phyloP scores from a whole-genome alignment of 139 green algal genomes.

The Closterium sp. region DNA sequence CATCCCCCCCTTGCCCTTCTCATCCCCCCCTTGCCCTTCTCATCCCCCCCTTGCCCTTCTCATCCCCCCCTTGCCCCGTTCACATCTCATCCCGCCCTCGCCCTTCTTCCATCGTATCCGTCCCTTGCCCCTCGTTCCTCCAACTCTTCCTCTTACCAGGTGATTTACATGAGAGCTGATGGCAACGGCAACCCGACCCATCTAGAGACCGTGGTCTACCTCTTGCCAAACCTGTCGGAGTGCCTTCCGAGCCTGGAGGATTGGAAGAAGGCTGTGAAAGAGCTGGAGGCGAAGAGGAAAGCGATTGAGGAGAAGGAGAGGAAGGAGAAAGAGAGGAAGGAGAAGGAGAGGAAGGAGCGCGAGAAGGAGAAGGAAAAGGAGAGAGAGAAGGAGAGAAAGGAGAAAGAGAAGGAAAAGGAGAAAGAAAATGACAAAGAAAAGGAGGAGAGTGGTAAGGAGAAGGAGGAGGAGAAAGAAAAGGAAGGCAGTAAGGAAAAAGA shows the following conservation, averaged over 20 bases:
- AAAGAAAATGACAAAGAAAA: constrained; percentile 6
- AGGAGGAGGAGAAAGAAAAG: not conserved
- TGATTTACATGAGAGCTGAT: constrained; percentile 41
- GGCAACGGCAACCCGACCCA: constrained; percentile 1
- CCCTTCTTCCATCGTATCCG: not conserved
- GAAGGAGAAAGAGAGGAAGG: constrained; percentile 1
- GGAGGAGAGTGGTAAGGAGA: not conserved
- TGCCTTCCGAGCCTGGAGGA: constrained; percentile 31
- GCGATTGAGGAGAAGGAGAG: constrained; percentile 6
- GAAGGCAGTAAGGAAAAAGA: not conserved
- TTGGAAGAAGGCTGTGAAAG: constrained; percentile 29
- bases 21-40: not conserved
- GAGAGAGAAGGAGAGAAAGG: constrained; percentile 19
- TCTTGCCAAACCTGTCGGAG: constrained; percentile 30
- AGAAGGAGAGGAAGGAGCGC: not conserved
- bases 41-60: too few relatives aligned
- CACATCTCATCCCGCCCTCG: not conserved
- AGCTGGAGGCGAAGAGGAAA: constrained; percentile 9
- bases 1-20: not conserved
- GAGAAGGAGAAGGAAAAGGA: constrained; percentile 10
- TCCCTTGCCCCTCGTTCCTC: not conserved
- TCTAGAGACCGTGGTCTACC: constrained; percentile 34
- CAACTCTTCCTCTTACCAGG: constrained; percentile 4
- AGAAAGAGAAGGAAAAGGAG: constrained; percentile 23
- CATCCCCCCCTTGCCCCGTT: not conserved